Evolutionary conservation across 2,329 filamentous ascomycete genomes (phyloP), one percentile per base, ranked within the genome.

Genomic region (Chaetomium globosum): DNA sequence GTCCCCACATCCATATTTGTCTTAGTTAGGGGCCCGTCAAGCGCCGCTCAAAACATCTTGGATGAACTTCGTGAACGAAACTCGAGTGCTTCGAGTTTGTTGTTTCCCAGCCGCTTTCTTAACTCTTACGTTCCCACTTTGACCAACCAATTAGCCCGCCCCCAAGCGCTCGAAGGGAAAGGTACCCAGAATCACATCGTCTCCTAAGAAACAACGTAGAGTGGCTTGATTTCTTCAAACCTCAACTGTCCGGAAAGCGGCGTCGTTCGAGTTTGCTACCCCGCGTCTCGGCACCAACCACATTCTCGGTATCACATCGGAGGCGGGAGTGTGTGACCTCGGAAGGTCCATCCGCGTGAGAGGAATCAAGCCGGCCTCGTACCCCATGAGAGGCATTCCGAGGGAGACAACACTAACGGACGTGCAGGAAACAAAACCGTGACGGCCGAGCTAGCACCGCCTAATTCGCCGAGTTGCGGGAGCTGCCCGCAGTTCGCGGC

Each of bases 361-460:
- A 16, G 39, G 39, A 43, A 43, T 43, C 39, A 16, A 43, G 7
- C 16, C 39, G 7, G 39, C 39, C 16, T 43, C 39, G 39, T 16
- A 36, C 39, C 10, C 39, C 39, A 43, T 16, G 16, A 43, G 16
- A n/a, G 23, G 49, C n/a, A 31, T 30, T 28, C 21, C 56, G 51
- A 54, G 53, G 26, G 26, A 26, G 46, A 57, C 53, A 65, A 23
- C 16, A 16, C 19, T 43, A 43, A 58, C 46, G 54, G 54, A 65
- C 36, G 26, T 59, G 48, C 53, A 59, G 46, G n/a, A 43, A 43
- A 54, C 48, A 16, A 33, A n/a, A 26, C 2, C 9, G 21, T 31
- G 28, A n/a, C 56, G 59, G 43, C 66, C 65, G 62, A 69, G 28
- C 59, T 67, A 66, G n/a, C 63, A 60, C 67, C 63, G 65, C 48